Percentiles rank a stretch among this genome's conserved stretches.
phyloP scores from a whole-genome alignment of 2,329 filamentous ascomycete species.

The Penicillium sp. region DNA sequence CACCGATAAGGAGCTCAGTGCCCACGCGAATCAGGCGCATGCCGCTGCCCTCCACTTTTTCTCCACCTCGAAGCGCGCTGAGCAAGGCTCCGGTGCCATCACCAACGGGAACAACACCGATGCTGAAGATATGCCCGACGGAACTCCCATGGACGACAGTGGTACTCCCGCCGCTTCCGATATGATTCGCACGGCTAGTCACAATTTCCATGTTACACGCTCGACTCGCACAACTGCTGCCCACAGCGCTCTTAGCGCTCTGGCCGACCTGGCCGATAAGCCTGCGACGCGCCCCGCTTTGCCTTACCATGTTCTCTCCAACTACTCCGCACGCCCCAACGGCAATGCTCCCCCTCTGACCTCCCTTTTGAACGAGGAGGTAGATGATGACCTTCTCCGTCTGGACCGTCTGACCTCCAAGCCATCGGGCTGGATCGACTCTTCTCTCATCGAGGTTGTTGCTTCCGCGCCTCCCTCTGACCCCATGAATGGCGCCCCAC shows the following conservation, averaged over 20 bases:
- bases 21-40: slow-evolving; percentile 63
- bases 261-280: slow-evolving; percentile 58
- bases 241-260: slow-evolving; percentile 54
- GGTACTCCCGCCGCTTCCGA: slow-evolving; percentile 48
- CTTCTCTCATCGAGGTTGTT: slow-evolving; percentile 41
- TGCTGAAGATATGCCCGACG: slow-evolving; percentile 40
- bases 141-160: slow-evolving; percentile 43
- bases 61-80: slow-evolving; percentile 53
- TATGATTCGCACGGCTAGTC: slow-evolving; percentile 63
- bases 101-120: slow-evolving; percentile 45
- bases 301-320: slow-evolving; percentile 49
- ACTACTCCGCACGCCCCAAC: slow-evolving; percentile 47
- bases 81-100: slow-evolving; percentile 40
- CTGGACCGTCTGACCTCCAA: slow-evolving; percentile 42
- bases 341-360: slow-evolving; percentile 46
- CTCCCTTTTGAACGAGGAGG: slow-evolving; percentile 47
- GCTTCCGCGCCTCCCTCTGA: slow-evolving; percentile 32
- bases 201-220: slow-evolving; percentile 57
- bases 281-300: slow-evolving; percentile 47
- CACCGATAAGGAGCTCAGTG: slow-evolving; percentile 65
- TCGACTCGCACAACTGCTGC: slow-evolving; percentile 52
- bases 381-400: slow-evolving; percentile 47
- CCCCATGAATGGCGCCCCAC: slow-evolving; percentile 28
- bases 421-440: slow-evolving; percentile 44
- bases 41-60: slow-evolving; percentile 60